These are phyloP conservation scores for Camellia japonica DNA, from an alignment of 148 eudicot species.

Conservation along the genomic window DNA sequence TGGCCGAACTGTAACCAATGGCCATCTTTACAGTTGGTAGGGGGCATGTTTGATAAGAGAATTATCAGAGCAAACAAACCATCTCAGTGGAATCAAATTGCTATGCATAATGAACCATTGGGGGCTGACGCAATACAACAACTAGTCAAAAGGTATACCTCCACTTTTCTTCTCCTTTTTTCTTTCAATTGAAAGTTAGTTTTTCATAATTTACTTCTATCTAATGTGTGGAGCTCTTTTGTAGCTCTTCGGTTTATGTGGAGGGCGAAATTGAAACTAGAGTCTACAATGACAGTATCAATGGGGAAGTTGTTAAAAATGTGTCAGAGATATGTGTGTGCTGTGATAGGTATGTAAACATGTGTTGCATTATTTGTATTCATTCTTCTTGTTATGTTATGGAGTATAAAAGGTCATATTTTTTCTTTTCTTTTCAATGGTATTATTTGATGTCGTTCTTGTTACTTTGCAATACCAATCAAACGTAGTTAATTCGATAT, in stretches of 20 bases:
- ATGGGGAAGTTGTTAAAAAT: slow-evolving; percentile 66
- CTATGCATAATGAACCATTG: slow-evolving; percentile 74
- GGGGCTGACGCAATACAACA: slow-evolving; percentile 86
- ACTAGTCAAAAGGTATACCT: slow-evolving; percentile 69
- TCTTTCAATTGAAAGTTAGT: not conserved
- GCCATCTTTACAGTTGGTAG: slow-evolving; percentile 76
- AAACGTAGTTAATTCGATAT: not conserved
- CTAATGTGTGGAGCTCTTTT: slow-evolving; percentile 24
- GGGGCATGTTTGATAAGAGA: slow-evolving; percentile 96
- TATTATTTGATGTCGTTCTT: not conserved
- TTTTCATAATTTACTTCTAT: not conserved
- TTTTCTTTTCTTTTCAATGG: not conserved
- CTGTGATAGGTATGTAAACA: slow-evolving; percentile 60
- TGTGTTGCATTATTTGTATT: not conserved
- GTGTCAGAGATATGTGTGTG: slow-evolving; percentile 87
- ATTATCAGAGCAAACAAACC: slow-evolving; percentile 48
- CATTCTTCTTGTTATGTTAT: not conserved
- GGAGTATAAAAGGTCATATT: not conserved
- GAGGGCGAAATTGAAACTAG: slow-evolving; percentile 96
- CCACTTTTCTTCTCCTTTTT: not conserved
- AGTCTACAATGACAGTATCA: slow-evolving; percentile 83
- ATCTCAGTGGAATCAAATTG: slow-evolving; percentile 91
- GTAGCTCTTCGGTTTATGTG: slow-evolving; percentile 91
- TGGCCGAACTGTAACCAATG: slow-evolving; percentile 68
- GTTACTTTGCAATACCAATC: not conserved